phyloP scores from a whole-genome alignment of 768 basidiomycete genomes.

The Amanita fuliginea region DNA sequence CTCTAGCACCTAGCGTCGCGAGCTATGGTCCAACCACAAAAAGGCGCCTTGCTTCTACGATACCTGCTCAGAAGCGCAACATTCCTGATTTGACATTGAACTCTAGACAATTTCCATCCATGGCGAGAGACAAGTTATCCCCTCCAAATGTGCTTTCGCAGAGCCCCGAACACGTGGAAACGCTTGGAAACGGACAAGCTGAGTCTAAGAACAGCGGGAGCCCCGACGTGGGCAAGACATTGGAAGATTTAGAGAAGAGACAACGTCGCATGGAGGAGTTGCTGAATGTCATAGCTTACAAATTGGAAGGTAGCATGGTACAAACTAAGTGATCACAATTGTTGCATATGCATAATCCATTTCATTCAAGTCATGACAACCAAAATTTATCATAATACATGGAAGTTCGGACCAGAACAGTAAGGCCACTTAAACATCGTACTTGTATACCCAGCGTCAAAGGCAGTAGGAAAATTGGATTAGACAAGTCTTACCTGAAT shows the following conservation, averaged over 20 bases:
- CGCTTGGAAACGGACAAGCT: background rate
- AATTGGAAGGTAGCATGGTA: constrained; percentile 8
- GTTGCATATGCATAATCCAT: background rate
- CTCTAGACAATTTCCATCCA: background rate
- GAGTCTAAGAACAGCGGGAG: constrained; percentile 6
- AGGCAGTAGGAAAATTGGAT: background rate
- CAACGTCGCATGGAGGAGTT: constrained; percentile 37
- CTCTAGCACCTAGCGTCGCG: constrained; percentile 15
- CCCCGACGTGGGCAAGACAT: background rate
- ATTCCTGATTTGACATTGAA: constrained; percentile 9
- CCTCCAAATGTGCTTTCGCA: constrained; percentile 7
- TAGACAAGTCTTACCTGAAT: background rate
- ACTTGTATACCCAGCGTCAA: background rate
- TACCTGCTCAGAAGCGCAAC: constrained; percentile 10
- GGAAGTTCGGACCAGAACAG: background rate
- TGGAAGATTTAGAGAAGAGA: constrained; percentile 25
- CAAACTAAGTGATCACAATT: background rate
- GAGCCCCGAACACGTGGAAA: constrained; percentile 11
- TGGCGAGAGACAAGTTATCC: background rate
- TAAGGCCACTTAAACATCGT: background rate
- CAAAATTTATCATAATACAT: background rate
- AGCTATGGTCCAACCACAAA: constrained; percentile 36
- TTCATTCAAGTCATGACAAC: background rate
- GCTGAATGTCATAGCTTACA: constrained; percentile 25
- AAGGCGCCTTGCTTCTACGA: constrained; percentile 28